Evolutionary conservation across 345 rosid species (phyloP).

Genomic region (Gossypium sturtianum): DNA sequence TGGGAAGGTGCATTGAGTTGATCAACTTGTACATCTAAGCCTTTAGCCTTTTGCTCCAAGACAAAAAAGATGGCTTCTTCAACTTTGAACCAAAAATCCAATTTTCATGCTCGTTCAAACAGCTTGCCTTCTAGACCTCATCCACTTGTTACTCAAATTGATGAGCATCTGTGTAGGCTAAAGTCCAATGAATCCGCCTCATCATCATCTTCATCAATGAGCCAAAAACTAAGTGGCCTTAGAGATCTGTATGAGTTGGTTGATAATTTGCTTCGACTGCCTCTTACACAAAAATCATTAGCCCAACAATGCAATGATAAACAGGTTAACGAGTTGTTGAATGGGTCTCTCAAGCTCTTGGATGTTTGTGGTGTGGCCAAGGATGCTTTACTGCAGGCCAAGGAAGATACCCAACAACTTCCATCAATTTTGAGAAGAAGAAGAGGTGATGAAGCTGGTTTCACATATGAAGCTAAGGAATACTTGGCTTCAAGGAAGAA

Average conservation of each 20-base stretch:
- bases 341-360: slow-evolving; percentile 36
- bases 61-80: slow-evolving; percentile 9
- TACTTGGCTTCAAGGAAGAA: slow-evolving; percentile 17
- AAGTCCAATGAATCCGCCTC: slow-evolving; percentile 18
- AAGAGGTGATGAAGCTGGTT: slow-evolving; percentile 7
- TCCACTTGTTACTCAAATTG: slow-evolving; percentile 22
- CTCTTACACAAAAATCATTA: slow-evolving; percentile 18
- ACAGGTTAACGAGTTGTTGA: slow-evolving; percentile 25
- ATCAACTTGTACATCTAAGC: not conserved
- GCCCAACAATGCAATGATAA: slow-evolving; percentile 22
- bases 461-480: slow-evolving; percentile 3
- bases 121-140: slow-evolving; percentile 38
- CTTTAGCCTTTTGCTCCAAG: not conserved
- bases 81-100: slow-evolving; percentile 5
- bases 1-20: slow-evolving; percentile 3
- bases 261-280: slow-evolving; percentile 21
- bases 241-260: slow-evolving; percentile 24
- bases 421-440: slow-evolving; percentile 21
- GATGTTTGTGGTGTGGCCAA: slow-evolving; percentile 28
- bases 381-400: slow-evolving; percentile 26
- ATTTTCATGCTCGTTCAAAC: slow-evolving; percentile 25
- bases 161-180: slow-evolving; percentile 26
- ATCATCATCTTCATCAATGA: slow-evolving; percentile 1
- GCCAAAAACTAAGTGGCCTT: slow-evolving; percentile 9
- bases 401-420: slow-evolving; percentile 20